Evolutionary conservation across 345 rosid genomes (phyloP), one percentile per base, ranked within the genome.

Genomic region (Salix arbutifolia): DNA sequence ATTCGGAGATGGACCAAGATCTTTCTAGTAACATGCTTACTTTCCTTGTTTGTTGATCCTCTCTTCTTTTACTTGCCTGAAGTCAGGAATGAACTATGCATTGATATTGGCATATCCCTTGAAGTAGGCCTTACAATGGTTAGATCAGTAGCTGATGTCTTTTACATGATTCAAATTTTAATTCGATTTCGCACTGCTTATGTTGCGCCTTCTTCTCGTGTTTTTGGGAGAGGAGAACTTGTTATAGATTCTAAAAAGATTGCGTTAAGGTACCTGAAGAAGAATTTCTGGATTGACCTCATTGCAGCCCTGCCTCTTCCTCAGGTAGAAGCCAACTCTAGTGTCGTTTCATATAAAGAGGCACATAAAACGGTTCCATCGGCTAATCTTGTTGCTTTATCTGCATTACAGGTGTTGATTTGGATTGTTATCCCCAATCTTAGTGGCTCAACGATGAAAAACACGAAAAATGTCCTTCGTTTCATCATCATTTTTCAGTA

Each of bases 221-320:
- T 92, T 33, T 89, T 94, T 56, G 94, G 98, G 68, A 92, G 97
- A 88, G 98, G 93, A 21, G 98, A 94, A 81, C 94, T 94, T 42
- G 94, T 94, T 53, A 89, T 90, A 4, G 94, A 91, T 82, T 72
- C 91, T 65, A 78, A 75, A 8, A 86, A 89, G 82, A 92, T 92
- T 76, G 89, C 94, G 61, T 78, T 64, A 64, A 85, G 87, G 79
- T 94, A 92, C 79, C 85, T 92, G 0, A 84, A 71, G 65, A 85
- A 75, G 62, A 80, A 83, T 72, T 89, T 94, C 81, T 94, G 93
- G 93, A 83, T 92, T 61, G 94, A 92, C 76, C 84, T 94, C 0
- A 30, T 89, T 73, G 91, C 97, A 26, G 97, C 97, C 77, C 80
- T 90, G 68, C 98, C 97, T n/a, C 91, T 94, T 82, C 97, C 97